These are phyloP conservation scores for Peronospora belbahrii DNA, from an alignment of 352 stramenopile genomes.

Conservation along the genomic window DNA sequence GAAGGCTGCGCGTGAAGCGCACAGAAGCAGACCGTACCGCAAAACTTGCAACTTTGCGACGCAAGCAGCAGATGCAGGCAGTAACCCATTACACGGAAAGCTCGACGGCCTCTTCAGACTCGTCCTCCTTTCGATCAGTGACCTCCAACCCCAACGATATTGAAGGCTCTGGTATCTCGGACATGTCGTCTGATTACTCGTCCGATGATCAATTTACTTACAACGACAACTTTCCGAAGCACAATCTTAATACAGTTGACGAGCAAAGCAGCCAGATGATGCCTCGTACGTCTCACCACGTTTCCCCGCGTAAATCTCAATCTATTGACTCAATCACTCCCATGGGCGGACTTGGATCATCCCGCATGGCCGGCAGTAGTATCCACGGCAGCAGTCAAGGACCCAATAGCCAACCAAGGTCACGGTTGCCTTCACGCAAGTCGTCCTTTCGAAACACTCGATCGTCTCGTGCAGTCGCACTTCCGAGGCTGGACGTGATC, in stretches of 20 bases:
- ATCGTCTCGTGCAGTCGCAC: constrained; percentile 61
- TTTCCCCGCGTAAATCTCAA: constrained; percentile 42
- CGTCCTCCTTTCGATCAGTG: constrained; percentile 40
- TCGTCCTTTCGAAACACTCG: constrained; percentile 69
- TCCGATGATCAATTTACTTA: constrained; percentile 55
- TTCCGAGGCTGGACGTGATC: constrained; percentile 67
- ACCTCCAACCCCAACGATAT: constrained; percentile 74
- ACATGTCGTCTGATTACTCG: constrained; percentile 51
- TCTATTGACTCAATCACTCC: constrained; percentile 42
- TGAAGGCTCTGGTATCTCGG: constrained; percentile 40
- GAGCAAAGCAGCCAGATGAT: constrained; percentile 56
- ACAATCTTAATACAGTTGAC: constrained; percentile 64
- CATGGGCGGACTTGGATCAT: constrained; percentile 26
- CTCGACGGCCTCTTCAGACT: constrained; percentile 63
- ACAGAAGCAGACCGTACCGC: constrained; percentile 16
- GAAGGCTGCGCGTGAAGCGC: constrained; percentile 18
- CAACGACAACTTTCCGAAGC: constrained; percentile 44
- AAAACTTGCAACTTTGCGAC: constrained; percentile 19
- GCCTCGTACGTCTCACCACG: constrained; percentile 21
- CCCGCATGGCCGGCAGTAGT: constrained; percentile 41
- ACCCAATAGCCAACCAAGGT: constrained; percentile 19
- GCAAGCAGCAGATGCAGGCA: constrained; percentile 24
- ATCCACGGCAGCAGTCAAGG: constrained; percentile 12
- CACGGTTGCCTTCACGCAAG: constrained; percentile 46
- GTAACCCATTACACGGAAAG: constrained; percentile 53